Evolutionary conservation across 352 stramenopile species (phyloP).

Genomic region (Phytophthora melonis): DNA sequence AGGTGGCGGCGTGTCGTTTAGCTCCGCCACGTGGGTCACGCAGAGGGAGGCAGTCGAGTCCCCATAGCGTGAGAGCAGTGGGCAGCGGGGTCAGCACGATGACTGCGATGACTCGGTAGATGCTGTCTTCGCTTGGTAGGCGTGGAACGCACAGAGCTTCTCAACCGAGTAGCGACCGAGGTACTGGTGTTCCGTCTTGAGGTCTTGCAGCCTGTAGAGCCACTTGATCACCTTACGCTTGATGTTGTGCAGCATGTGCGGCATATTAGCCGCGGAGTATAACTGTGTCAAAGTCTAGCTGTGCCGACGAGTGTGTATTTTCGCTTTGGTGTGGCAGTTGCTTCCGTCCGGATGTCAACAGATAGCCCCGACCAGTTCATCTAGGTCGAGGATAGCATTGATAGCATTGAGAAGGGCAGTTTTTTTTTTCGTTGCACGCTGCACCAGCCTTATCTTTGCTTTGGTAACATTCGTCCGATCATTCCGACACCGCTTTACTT

Average conservation of each 20-base stretch:
- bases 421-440: too few species aligned
- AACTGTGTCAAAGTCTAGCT: background rate
- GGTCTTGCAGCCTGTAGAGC: background rate
- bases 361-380: too few species aligned
- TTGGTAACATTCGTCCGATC: too few species aligned
- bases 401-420: too few species aligned
- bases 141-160: slow-evolving; percentile 34
- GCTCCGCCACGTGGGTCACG: slow-evolving; percentile 5
- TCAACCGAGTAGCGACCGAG: slow-evolving; percentile 36
- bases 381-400: too few species aligned
- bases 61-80: slow-evolving; percentile 14
- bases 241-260: background rate
- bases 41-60: slow-evolving; percentile 11
- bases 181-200: slow-evolving; percentile 25
- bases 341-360: background rate
- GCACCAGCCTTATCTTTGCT: too few species aligned
- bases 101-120: slow-evolving; percentile 21
- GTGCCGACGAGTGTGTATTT: background rate
- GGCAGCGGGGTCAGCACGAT: slow-evolving; percentile 12
- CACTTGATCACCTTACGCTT: background rate
- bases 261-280: background rate
- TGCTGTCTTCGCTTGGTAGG: slow-evolving; percentile 25
- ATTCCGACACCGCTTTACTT: background rate
- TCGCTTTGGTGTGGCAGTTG: background rate
- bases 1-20: slow-evolving; percentile 7